These are phyloP conservation scores for Pistacia atlantica DNA, from an alignment of 345 rosid genomes.

Conservation along the genomic window DNA sequence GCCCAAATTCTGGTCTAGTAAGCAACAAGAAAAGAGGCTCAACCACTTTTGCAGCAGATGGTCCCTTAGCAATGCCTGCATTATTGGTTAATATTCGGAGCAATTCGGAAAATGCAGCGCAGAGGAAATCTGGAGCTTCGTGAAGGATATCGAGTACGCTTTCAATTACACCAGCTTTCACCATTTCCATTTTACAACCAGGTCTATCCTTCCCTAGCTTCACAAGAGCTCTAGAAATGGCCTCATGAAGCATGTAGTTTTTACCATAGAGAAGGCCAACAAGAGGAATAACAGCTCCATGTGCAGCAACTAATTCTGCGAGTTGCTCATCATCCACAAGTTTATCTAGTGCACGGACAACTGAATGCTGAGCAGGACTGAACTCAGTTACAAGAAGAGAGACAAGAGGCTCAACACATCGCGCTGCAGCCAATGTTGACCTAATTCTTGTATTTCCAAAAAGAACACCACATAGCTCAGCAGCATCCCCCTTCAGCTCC, in stretches of 20 bases:
- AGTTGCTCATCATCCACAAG: constrained; percentile 98
- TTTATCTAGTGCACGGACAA: constrained; percentile 91
- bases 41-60: constrained; percentile 92
- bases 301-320: constrained; percentile 98
- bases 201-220: constrained; percentile 99
- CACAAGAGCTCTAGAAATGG: constrained; percentile 92
- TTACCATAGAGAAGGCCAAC: constrained; percentile 94
- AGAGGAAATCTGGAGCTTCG: constrained; percentile 94
- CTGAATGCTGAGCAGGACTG: constrained; percentile 95
- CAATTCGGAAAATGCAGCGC: constrained; percentile 91
- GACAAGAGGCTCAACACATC: constrained; percentile 97
- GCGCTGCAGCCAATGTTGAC: constrained; percentile 96
- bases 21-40: constrained; percentile 82
- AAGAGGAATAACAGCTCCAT: constrained; percentile 98
- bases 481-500: constrained; percentile 99
- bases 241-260: constrained; percentile 91
- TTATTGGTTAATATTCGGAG: constrained; percentile 94
- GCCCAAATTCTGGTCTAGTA: constrained; percentile 81
- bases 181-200: constrained; percentile 97
- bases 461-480: constrained; percentile 94
- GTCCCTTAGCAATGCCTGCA: constrained; percentile 92
- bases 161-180: constrained; percentile 94
- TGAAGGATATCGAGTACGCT: constrained; percentile 86
- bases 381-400: constrained; percentile 89
- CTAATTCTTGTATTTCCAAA: constrained; percentile 91